These are phyloP conservation scores for Podosphaera fusca DNA, from an alignment of 2,329 filamentous ascomycete genomes.

Conservation along the genomic window DNA sequence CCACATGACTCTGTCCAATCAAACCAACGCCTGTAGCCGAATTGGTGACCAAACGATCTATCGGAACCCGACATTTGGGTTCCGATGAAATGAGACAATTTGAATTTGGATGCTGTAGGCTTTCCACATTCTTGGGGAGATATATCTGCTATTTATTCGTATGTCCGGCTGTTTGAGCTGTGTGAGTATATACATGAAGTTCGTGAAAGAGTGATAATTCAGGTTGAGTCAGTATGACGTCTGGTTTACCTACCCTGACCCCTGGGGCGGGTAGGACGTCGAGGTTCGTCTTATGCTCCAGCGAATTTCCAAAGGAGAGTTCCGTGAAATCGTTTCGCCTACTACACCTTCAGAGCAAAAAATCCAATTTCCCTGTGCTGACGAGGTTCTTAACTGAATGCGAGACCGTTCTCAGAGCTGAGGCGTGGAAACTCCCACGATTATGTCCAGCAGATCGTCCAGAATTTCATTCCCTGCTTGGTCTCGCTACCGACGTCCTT, in stretches of 20 bases:
- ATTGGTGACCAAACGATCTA: background rate
- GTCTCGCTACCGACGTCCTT: slow-evolving; percentile 19
- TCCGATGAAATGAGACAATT: background rate
- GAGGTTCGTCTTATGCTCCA: slow-evolving; percentile 22
- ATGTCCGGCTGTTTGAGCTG: background rate
- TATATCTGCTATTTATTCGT: background rate
- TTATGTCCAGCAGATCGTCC: slow-evolving; percentile 15
- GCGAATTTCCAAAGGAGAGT: slow-evolving; percentile 24
- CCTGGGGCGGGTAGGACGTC: background rate
- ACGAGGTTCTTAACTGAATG: slow-evolving; percentile 20
- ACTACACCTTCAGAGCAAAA: slow-evolving; percentile 20
- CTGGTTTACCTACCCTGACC: background rate
- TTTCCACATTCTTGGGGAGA: background rate
- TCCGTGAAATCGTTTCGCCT: slow-evolving; percentile 19
- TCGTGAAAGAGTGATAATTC: background rate
- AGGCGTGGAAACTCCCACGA: slow-evolving; percentile 16
- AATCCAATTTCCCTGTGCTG: slow-evolving; percentile 16
- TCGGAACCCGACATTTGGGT: background rate
- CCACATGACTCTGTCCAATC: background rate
- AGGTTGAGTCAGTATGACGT: background rate
- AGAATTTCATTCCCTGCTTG: slow-evolving; percentile 18
- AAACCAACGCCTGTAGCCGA: background rate
- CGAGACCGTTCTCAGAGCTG: slow-evolving; percentile 19
- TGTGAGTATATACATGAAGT: background rate
- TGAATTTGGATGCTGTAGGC: background rate